These are phyloP conservation scores for Lactarius akahatsu DNA, from an alignment of 768 basidiomycete species.

Conservation along the genomic window DNA sequence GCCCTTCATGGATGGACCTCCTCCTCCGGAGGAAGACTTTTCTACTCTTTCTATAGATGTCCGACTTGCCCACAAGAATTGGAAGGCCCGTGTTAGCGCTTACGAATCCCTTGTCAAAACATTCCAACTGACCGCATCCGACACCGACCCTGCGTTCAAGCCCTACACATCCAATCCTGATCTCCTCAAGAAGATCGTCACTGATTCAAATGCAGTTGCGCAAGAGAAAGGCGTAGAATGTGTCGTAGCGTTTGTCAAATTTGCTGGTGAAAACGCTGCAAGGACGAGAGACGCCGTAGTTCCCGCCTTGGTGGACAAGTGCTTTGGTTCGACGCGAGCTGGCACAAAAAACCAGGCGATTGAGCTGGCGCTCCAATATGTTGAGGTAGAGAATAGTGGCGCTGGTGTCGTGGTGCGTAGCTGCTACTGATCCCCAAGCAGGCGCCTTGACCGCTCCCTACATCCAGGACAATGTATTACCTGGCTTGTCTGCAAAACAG, in stretches of 20 bases:
- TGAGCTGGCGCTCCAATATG: slow-evolving; percentile 85
- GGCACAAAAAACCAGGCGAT: slow-evolving; percentile 87
- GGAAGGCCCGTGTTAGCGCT: slow-evolving; percentile 95
- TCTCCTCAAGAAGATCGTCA: slow-evolving; percentile 80
- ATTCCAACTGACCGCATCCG: slow-evolving; percentile 87
- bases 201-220: slow-evolving; percentile 93
- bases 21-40: slow-evolving; percentile 94
- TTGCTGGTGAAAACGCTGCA: slow-evolving; percentile 84
- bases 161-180: slow-evolving; percentile 79
- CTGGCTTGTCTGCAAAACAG: slow-evolving; percentile 87
- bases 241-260: slow-evolving; percentile 80
- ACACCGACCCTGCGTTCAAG: slow-evolving; percentile 91
- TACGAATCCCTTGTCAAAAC: slow-evolving; percentile 86
- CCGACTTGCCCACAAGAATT: slow-evolving; percentile 91
- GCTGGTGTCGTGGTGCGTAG: slow-evolving; percentile 83
- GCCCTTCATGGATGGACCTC: slow-evolving; percentile 78
- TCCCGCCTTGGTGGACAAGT: slow-evolving; percentile 95
- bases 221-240: slow-evolving; percentile 98
- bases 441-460: background rate
- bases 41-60: slow-evolving; percentile 73
- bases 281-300: slow-evolving; percentile 78
- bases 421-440: slow-evolving; percentile 27
- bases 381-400: slow-evolving; percentile 89
- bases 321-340: slow-evolving; percentile 84
- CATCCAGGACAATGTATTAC: slow-evolving; percentile 59